Base-by-base conservation (phyloP, 768 basidiomycete genomes). In the Amanita rubescens region DNA sequence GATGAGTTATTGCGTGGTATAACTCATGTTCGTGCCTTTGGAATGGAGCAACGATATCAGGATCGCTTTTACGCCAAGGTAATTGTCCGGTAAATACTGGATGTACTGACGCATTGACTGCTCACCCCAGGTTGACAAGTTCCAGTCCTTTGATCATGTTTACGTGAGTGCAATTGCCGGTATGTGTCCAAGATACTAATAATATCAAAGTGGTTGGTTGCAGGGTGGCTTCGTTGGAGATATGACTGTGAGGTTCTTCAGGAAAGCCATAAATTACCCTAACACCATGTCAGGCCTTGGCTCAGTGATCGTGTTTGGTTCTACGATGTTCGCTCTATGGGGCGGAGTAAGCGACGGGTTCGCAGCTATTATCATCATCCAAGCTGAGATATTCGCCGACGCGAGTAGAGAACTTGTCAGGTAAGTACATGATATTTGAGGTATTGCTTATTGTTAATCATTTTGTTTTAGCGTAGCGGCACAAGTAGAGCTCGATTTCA, bases 401-500 rank as follows among this genome's bases (percentile, higher is more conserved):
- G 84, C 84, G 11, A 84, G 79, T 42, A 70, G 84, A 39, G 77
- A 81, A 51, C 76, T 87, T 11, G 81, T 86, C 20, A 78, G 66
- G 79, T 78, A 56, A 17, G 72, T 60, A n/a, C 22, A 15, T 38
- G 22, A 1, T 39, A 43, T 12, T 32, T 12, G n/a, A 38, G 20
- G 10, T 38, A 17, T 48, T 51, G 2, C 37, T 53, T 39, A 30
- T 3, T 33, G 17, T n/a, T 19, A 24, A 19, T 30, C 58, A 49
- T 37, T 15, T 32, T 14, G 25, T 12, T 30, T 49, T 55, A 80
- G 81, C 58, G 84, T 87, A 8, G 76, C 79, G 44, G 85, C 85
- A 2, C 84, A 85, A 58, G 65, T 87, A 1, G 86, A 87, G 62
- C 74, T 87, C 11, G 84, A 87, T 59, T 87, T 86, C 66, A 87